Evolutionary conservation across 306 rosid genomes (phyloP).

Genomic region (Rubus parviflorus): DNA sequence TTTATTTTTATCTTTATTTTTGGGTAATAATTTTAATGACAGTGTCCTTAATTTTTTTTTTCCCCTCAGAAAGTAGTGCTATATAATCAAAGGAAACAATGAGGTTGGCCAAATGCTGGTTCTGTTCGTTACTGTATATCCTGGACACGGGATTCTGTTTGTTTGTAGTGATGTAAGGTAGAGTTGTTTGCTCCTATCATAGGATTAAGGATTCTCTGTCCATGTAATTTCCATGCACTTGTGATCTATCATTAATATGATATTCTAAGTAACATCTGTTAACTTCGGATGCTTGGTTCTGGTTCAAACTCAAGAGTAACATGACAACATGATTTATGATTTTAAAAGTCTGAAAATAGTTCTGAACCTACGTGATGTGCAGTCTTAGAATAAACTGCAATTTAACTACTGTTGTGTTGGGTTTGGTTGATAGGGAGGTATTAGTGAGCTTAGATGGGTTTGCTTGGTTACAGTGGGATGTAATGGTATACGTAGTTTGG

Average conservation of each 20-base stretch:
- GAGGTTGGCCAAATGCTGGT: slow-evolving; percentile 93
- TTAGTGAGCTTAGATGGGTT: background rate
- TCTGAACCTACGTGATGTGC: background rate
- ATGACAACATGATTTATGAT: background rate
- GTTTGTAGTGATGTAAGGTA: slow-evolving; percentile 88
- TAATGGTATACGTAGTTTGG: background rate
- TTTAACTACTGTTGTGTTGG: background rate
- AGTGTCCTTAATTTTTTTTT: background rate
- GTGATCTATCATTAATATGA: background rate
- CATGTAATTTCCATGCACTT: background rate
- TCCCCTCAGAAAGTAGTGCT: background rate
- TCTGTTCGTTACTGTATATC: slow-evolving; percentile 77
- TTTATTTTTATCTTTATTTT: too few relatives aligned
- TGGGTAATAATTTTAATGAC: background rate
- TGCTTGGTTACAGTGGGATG: background rate
- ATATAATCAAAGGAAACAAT: slow-evolving; percentile 18
- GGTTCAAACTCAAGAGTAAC: background rate
- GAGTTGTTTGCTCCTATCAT: background rate
- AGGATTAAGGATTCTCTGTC: background rate
- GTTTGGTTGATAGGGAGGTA: slow-evolving; percentile 8
- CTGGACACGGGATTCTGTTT: slow-evolving; percentile 88
- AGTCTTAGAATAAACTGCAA: background rate
- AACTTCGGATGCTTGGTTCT: background rate
- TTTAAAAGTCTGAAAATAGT: background rate
- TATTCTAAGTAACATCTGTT: background rate